A percentile compares a stretch with the other conserved stretches of the same genome.
phyloP scores from a whole-genome alignment of 495 filamentous ascomycete species.

The Podospora comata region DNA sequence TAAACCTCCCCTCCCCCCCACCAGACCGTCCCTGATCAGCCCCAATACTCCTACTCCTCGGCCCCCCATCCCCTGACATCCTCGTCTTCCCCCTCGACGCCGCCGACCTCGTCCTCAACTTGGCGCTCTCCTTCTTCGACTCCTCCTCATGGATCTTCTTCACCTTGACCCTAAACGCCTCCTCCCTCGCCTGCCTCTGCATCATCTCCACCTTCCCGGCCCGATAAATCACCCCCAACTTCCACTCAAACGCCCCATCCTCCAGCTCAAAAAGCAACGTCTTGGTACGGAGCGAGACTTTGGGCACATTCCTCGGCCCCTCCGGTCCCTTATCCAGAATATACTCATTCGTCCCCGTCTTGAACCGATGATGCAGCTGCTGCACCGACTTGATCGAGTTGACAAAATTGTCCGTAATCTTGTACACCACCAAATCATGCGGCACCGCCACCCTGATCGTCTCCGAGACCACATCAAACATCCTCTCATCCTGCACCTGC shows the following conservation, averaged over 20 bases:
- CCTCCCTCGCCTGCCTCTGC: slow-evolving; percentile 83
- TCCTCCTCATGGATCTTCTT: slow-evolving; percentile 74
- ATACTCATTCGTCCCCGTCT: slow-evolving; percentile 81
- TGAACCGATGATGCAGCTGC: slow-evolving; percentile 88
- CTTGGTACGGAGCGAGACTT: slow-evolving; percentile 74
- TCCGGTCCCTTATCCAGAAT: slow-evolving; percentile 78
- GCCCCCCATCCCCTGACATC: slow-evolving; percentile 30
- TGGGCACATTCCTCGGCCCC: slow-evolving; percentile 79
- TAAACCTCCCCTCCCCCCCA: slow-evolving; percentile 26
- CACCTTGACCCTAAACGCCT: slow-evolving; percentile 82
- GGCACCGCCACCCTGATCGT: slow-evolving; percentile 86
- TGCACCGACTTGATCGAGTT: slow-evolving; percentile 83
- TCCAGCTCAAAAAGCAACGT: slow-evolving; percentile 86
- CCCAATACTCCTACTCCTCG: slow-evolving; percentile 55
- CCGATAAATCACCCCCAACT: slow-evolving; percentile 87
- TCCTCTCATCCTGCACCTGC: slow-evolving; percentile 65
- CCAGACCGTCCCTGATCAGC: slow-evolving; percentile 35
- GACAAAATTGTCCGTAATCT: slow-evolving; percentile 85
- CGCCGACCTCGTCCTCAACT: slow-evolving; percentile 48
- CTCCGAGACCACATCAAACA: slow-evolving; percentile 79
- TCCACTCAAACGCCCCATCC: slow-evolving; percentile 97
- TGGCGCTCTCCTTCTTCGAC: slow-evolving; percentile 48
- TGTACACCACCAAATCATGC: slow-evolving; percentile 89
- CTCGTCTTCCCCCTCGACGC: slow-evolving; percentile 43
- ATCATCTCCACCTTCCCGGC: slow-evolving; percentile 82